Evolutionary conservation across 192 early-diverging fungal species (phyloP), one percentile per base, ranked within the genome.

Genomic region (Glomus cerebriforme): DNA sequence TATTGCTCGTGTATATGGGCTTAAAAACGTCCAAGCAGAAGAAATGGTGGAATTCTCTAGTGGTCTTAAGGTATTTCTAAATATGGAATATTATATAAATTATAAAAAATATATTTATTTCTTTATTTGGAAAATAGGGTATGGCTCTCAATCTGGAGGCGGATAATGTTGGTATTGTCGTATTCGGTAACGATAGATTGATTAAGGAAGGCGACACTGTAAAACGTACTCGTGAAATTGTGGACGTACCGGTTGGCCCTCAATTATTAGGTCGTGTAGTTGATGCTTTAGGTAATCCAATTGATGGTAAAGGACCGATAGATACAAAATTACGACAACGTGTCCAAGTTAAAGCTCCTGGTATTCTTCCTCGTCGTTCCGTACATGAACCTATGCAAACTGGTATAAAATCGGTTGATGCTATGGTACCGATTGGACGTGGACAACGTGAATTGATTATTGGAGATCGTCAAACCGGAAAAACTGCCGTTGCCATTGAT

Each of bases 21-120:
- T 98, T 87, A 97, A 95, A 91, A 99, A 98, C 87, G 89, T 91
- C 79, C 95, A 99, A 90, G 95, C 97, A 82, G 97, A 99, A 88
- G 98, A 99, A 91, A 98, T 99, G 96, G 98, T 99, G 86, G 98
- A 99, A 83, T 99, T 99, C 92, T 98, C 96, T 82, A 97, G 95
- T 86, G 98, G 98, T 86, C 87, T 99, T 76, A 95, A 95, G 94
- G 95, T 93, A 88, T 24, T 10, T 60, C 24, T 4, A 17, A 62
- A 37, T 69, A 47, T 70, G 27, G n/a, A 2, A 12, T 47, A 47
- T 47, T 24, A 71, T 47, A 22, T 3, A 32, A 19, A 31, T 67
- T 3, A 34, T 67, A 22, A n/a, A 22, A n/a, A 0, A 74, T n/a
- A 60, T 59, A 15, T 59, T 15, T 29, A 34, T 1, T 60, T 59